Evolutionary conservation across 306 rosid genomes (phyloP).

Genomic region (Trichosanthes truncata): DNA sequence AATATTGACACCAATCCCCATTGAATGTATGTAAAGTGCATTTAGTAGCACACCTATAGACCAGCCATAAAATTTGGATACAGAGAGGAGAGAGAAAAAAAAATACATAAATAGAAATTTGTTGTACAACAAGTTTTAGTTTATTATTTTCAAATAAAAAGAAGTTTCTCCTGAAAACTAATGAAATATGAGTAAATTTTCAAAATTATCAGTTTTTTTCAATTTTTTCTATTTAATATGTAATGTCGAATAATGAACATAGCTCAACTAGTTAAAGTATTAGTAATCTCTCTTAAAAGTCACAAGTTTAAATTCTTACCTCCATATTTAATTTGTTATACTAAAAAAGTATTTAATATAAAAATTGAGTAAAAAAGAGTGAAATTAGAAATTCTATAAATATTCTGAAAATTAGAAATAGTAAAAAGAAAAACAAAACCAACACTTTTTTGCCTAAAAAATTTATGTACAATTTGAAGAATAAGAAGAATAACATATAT

Average conservation of each 20-base stretch:
- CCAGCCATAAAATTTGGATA: constrained; percentile 36
- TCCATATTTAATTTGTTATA: neutral
- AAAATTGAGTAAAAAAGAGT: no score
- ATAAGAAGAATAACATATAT: no score
- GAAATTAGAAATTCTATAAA: no score
- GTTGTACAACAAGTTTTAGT: neutral
- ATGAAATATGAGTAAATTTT: neutral
- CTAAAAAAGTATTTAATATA: neutral
- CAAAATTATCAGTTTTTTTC: neutral
- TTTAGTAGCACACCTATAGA: constrained; percentile 41
- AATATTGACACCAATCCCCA: constrained; percentile 45
- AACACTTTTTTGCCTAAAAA: no score
- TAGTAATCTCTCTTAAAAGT: neutral
- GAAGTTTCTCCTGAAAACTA: no score
- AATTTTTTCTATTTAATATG: neutral
- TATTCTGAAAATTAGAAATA: no score
- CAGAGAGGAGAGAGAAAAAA: neutral
- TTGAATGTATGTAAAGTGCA: constrained; percentile 55
- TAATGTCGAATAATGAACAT: neutral
- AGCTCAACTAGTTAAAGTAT: neutral
- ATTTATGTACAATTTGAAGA: no score
- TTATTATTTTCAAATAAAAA: neutral
- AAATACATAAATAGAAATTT: neutral
- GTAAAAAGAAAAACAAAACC: no score
- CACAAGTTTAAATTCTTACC: neutral